Conservation (phyloP, 306 rosid species). For the Corylus americana region DNA sequence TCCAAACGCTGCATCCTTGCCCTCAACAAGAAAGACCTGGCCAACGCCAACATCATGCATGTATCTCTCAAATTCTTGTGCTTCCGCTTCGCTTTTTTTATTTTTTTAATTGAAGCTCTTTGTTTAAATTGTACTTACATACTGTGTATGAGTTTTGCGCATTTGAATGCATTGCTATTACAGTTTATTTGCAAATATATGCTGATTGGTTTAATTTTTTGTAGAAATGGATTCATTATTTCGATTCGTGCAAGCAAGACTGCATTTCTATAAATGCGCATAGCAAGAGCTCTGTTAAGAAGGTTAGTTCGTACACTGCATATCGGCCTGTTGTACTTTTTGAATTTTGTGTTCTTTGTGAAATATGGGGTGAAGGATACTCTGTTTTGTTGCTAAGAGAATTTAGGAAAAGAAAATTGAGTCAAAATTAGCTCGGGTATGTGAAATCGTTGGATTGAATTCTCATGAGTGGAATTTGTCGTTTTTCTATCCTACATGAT, state of each 20-base stretch:
- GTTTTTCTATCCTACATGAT: not conserved
- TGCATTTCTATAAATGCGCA: conserved; percentile 78
- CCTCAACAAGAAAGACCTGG: conserved; percentile 82
- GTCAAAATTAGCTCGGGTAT: too few species aligned
- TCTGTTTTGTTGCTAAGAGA: not conserved
- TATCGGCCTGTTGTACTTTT: too few species aligned
- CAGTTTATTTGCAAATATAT: not conserved
- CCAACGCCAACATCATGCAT: conserved; percentile 85
- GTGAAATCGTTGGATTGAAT: too few species aligned
- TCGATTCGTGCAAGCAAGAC: conserved; percentile 63
- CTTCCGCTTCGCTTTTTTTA: not conserved
- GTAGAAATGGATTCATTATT: conserved; percentile 76
- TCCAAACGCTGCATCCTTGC: conserved; percentile 73
- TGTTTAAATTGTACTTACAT: too few species aligned
- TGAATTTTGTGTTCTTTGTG: not conserved
- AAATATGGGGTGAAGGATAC: not conserved
- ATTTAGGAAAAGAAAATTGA: not conserved
- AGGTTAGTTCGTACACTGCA: conserved; percentile 34
- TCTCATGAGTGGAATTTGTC: not conserved
- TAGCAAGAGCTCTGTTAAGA: conserved; percentile 74
- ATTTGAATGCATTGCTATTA: not conserved
- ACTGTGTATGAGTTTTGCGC: not conserved
- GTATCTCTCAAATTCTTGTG: conserved; percentile 29
- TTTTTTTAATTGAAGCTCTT: too few species aligned
- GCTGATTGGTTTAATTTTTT: conserved; percentile 11